A percentile compares a stretch with the other conserved stretches of the same genome.
Evolutionary conservation across 805 yeast species (phyloP).

Genomic region (Phaffomyces thermotolerans): DNA sequence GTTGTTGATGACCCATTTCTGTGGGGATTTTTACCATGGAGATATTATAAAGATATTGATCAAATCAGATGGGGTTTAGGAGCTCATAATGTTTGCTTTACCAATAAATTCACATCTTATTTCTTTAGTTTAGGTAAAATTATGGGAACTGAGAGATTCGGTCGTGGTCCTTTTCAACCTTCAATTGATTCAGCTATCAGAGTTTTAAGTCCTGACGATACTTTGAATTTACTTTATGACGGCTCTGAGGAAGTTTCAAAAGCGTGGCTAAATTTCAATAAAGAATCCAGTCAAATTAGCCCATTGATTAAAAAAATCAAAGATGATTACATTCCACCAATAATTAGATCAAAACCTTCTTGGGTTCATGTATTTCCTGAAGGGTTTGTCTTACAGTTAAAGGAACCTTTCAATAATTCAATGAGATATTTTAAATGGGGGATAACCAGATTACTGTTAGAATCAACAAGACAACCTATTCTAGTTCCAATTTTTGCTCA

Average conservation of each 20-base stretch:
- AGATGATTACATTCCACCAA: constrained; percentile 41
- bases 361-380: constrained; percentile 97
- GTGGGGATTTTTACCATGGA: constrained; percentile 81
- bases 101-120: constrained; percentile 37
- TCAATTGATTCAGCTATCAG: constrained; percentile 82
- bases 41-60: constrained; percentile 52
- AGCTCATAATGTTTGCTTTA: constrained; percentile 86
- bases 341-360: constrained; percentile 55
- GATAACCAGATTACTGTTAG: constrained; percentile 73
- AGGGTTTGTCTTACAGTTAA: constrained; percentile 82
- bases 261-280: constrained; percentile 13
- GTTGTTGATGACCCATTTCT: constrained; percentile 86
- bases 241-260: constrained; percentile 12
- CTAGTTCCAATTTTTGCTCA: constrained; percentile 78
- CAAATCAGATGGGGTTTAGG: constrained; percentile 91
- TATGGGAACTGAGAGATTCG: constrained; percentile 81
- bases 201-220: constrained; percentile 72
- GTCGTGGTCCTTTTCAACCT: constrained; percentile 89
- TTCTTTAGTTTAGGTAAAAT: constrained; percentile 88
- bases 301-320: constrained; percentile 12
- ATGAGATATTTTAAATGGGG: constrained; percentile 98
- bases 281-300: background rate
- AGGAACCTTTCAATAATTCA: constrained; percentile 73
- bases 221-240: constrained; percentile 35
- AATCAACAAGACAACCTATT: constrained; percentile 76